Evolutionary conservation across 345 rosid species (phyloP).

Genomic region (Lenwebbia sp.): DNA sequence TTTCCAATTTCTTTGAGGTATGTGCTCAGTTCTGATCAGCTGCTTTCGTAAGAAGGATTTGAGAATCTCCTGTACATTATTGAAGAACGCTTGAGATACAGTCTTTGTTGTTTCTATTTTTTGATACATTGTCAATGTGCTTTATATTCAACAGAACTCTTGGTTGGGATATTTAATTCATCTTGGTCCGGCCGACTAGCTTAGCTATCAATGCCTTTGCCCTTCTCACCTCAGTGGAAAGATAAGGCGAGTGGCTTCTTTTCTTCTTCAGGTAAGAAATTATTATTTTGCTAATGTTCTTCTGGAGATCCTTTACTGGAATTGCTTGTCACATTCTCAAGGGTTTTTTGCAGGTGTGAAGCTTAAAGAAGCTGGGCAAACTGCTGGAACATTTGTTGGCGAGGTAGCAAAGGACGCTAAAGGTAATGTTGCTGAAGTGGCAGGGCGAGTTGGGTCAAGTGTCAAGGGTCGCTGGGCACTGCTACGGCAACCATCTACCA

Average conservation of each 20-base stretch:
- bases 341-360: constrained; percentile 45
- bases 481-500: constrained; percentile 84
- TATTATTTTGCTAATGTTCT: neutral
- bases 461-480: constrained; percentile 73
- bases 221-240: constrained; percentile 73
- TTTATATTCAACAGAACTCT: neutral
- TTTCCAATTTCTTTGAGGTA: neutral
- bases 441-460: constrained; percentile 67
- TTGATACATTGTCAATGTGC: neutral
- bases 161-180: neutral
- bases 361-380: constrained; percentile 74
- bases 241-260: constrained; percentile 75
- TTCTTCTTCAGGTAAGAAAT: constrained; percentile 69
- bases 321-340: neutral
- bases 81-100: neutral
- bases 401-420: constrained; percentile 92
- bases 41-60: neutral
- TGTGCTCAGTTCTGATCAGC: neutral
- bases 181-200: neutral
- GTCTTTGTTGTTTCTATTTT: neutral
- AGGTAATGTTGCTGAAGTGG: constrained; percentile 73
- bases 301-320: neutral
- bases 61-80: neutral
- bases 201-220: constrained; percentile 51
- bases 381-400: constrained; percentile 73